Conservation (phyloP, 2,329 filamentous ascomycete genomes). For the Pestalotiopsis sp. region DNA sequence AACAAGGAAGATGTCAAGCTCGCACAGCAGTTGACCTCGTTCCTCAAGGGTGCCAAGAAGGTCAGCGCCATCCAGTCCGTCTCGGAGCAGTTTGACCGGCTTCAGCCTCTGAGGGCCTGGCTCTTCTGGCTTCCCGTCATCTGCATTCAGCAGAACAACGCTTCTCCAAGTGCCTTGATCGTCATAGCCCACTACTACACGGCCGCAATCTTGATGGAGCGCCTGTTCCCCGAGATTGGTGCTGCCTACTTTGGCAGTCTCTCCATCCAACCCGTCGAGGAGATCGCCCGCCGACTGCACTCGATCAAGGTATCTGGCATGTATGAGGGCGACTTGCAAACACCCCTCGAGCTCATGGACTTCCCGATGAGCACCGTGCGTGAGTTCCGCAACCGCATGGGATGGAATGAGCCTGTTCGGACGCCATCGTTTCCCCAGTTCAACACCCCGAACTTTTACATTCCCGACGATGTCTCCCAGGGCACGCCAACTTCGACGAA, state of each 20-base stretch:
- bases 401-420: constrained; percentile 63
- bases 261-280: constrained; percentile 79
- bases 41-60: constrained; percentile 72
- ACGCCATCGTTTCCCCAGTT: constrained; percentile 66
- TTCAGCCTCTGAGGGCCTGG: constrained; percentile 88
- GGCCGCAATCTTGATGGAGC: constrained; percentile 83
- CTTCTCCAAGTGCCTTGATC: constrained; percentile 76
- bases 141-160: constrained; percentile 75
- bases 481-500: constrained; percentile 42
- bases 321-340: constrained; percentile 59
- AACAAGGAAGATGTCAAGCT: constrained; percentile 71
- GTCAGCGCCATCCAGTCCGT: constrained; percentile 71
- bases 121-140: constrained; percentile 93
- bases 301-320: constrained; percentile 65
- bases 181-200: constrained; percentile 93
- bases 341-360: constrained; percentile 70
- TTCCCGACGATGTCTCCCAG: constrained; percentile 41
- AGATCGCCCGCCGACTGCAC: constrained; percentile 77
- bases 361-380: constrained; percentile 70
- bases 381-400: constrained; percentile 71
- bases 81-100: constrained; percentile 85
- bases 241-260: constrained; percentile 85
- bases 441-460: constrained; percentile 56
- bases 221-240: constrained; percentile 88
- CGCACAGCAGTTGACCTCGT: constrained; percentile 70